phyloP scores from a whole-genome alignment of 2,329 filamentous ascomycete genomes.

The Colletotrichum sp. region DNA sequence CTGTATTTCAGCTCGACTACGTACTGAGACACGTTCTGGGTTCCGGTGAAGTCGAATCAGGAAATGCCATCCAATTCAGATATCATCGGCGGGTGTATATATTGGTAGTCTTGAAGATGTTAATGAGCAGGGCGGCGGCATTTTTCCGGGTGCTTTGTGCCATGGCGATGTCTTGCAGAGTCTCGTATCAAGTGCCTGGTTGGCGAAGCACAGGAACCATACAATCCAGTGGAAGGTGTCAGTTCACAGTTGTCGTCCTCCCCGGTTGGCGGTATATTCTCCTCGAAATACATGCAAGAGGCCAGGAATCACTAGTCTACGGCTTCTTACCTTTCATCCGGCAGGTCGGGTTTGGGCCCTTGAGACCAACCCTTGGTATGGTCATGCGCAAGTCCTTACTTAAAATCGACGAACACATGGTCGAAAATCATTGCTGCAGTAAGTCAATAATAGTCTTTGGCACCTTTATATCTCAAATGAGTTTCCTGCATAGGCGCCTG shows the following conservation, averaged over 20 bases:
- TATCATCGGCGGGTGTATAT: neutral
- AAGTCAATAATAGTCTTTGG: neutral
- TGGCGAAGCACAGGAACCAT: accelerated
- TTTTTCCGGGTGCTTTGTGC: accelerated
- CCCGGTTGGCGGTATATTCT: neutral
- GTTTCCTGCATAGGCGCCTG: accelerated
- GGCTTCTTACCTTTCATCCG: neutral
- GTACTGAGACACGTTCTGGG: accelerated
- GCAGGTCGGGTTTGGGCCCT: neutral
- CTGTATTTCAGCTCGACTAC: neutral
- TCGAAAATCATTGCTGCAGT: neutral
- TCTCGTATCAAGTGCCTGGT: neutral
- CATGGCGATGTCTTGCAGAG: accelerated
- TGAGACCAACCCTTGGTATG: accelerated
- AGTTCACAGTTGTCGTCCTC: accelerated
- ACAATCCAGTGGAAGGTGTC: neutral
- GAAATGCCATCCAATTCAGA: accelerated
- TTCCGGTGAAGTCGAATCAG: neutral
- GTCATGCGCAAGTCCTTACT: neutral
- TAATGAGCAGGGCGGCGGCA: neutral
- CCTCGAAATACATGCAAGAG: neutral
- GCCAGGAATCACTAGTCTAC: neutral
- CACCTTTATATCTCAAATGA: neutral
- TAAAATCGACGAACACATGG: too few relatives aligned
- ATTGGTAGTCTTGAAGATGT: accelerated